phyloP scores from a whole-genome alignment of 345 rosid species.

The Viola odorata region DNA sequence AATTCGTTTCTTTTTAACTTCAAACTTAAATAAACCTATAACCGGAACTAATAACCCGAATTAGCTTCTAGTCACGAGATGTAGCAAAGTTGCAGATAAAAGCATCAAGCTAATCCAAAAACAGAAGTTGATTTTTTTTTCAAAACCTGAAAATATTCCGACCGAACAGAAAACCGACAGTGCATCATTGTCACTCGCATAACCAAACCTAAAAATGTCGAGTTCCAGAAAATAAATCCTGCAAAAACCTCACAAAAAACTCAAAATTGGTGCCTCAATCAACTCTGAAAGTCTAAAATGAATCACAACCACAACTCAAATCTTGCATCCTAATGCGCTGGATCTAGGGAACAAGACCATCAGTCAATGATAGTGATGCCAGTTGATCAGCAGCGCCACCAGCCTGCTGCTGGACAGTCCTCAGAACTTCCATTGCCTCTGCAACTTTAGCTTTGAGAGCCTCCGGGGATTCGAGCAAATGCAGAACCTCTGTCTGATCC shows the following conservation, averaged over 20 bases:
- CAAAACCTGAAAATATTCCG: too few species aligned
- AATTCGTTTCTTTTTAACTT: too few species aligned
- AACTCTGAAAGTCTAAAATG: constrained; percentile 9
- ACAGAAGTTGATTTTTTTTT: too few species aligned
- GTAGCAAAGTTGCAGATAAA: too few species aligned
- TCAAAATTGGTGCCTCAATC: constrained; percentile 11
- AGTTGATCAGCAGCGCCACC: constrained; percentile 66
- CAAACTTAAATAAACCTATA: too few species aligned
- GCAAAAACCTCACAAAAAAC: not conserved
- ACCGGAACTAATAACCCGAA: too few species aligned
- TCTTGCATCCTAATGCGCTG: constrained; percentile 3
- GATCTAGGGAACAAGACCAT: constrained; percentile 50
- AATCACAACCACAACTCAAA: constrained; percentile 8
- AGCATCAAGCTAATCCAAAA: too few species aligned
- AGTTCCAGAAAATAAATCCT: not conserved
- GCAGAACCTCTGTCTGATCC: constrained; percentile 32
- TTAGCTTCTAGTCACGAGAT: too few species aligned
- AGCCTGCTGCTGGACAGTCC: constrained; percentile 39
- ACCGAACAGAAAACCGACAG: not conserved
- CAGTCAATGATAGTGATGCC: constrained; percentile 61
- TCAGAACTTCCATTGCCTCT: constrained; percentile 30
- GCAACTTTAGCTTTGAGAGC: constrained; percentile 27
- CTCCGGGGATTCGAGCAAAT: constrained; percentile 28
- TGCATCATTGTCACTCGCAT: constrained; percentile 1
- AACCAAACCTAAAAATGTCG: not conserved